phyloP scores from a whole-genome alignment of 345 rosid species.

The Dimocarpus longan region DNA sequence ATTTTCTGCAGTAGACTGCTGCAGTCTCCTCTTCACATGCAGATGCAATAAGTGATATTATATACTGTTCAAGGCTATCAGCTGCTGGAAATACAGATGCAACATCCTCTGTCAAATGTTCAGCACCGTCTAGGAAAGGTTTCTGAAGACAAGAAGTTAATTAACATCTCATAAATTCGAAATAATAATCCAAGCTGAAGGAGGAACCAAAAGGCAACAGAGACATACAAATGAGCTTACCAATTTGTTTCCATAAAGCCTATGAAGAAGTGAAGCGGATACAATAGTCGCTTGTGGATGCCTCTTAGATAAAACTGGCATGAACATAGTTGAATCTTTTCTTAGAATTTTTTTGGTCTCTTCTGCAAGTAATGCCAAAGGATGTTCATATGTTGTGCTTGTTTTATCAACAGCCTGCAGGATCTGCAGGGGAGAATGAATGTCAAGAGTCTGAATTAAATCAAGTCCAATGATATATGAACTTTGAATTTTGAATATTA shows the following conservation, averaged over 20 bases:
- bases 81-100: slow-evolving; percentile 92
- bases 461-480: neutral
- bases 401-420: slow-evolving; percentile 67
- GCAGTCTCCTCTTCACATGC: slow-evolving; percentile 59
- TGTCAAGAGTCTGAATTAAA: neutral
- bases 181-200: slow-evolving; percentile 10
- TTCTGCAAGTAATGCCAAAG: slow-evolving; percentile 84
- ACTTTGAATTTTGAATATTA: neutral
- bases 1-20: slow-evolving; percentile 66
- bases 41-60: slow-evolving; percentile 63
- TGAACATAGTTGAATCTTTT: slow-evolving; percentile 66
- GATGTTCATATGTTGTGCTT: slow-evolving; percentile 68
- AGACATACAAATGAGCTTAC: slow-evolving; percentile 48
- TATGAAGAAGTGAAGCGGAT: slow-evolving; percentile 90
- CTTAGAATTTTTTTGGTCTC: slow-evolving; percentile 77
- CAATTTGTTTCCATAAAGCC: slow-evolving; percentile 82
- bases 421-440: slow-evolving; percentile 46
- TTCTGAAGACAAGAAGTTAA: slow-evolving; percentile 58
- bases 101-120: slow-evolving; percentile 90
- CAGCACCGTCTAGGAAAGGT: slow-evolving; percentile 88
- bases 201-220: slow-evolving; percentile 2
- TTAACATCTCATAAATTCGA: slow-evolving; percentile 22
- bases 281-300: slow-evolving; percentile 75
- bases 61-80: slow-evolving; percentile 85
- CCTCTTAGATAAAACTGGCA: slow-evolving; percentile 80